phyloP scores from a whole-genome alignment of 495 filamentous ascomycete genomes.

The Talaromyces adpressus region DNA sequence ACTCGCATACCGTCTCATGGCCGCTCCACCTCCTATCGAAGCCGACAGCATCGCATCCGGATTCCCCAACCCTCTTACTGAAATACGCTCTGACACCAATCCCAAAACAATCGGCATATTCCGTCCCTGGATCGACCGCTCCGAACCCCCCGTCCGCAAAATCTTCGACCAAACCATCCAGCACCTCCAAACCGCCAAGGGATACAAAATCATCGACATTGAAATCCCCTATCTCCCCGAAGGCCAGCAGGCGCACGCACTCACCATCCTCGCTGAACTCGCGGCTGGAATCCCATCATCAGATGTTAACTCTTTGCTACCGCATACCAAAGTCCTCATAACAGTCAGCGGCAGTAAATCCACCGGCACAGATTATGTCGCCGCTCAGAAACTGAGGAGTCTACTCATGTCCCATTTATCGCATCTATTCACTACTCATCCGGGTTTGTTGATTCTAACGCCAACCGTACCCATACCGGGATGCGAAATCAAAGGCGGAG shows the following conservation, averaged over 20 bases:
- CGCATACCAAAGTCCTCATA: constrained; percentile 69
- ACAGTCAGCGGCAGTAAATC: constrained; percentile 54
- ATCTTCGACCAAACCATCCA: constrained; percentile 53
- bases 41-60: constrained; percentile 38
- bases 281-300: constrained; percentile 31
- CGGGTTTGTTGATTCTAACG: constrained; percentile 71
- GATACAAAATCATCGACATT: constrained; percentile 68
- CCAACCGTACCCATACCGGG: constrained; percentile 74
- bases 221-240: constrained; percentile 66
- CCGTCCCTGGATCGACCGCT: constrained; percentile 65
- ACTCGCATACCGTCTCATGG: constrained; percentile 70
- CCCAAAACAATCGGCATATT: constrained; percentile 61
- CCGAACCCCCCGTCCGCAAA: constrained; percentile 54
- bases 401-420: constrained; percentile 81
- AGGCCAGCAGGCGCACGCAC: constrained; percentile 68
- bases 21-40: constrained; percentile 55
- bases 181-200: constrained; percentile 48
- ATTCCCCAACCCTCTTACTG: constrained; percentile 41
- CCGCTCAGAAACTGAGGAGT: constrained; percentile 66
- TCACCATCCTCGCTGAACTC: constrained; percentile 73
- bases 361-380: constrained; percentile 59
- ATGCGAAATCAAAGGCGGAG: constrained; percentile 52
- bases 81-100: constrained; percentile 15
- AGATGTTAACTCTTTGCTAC: constrained; percentile 46
- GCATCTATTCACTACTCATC: constrained; percentile 60